Evolutionary conservation across 768 basidiomycete genomes (phyloP), one percentile per base, ranked within the genome.

Genomic region (Amanita phalloides): DNA sequence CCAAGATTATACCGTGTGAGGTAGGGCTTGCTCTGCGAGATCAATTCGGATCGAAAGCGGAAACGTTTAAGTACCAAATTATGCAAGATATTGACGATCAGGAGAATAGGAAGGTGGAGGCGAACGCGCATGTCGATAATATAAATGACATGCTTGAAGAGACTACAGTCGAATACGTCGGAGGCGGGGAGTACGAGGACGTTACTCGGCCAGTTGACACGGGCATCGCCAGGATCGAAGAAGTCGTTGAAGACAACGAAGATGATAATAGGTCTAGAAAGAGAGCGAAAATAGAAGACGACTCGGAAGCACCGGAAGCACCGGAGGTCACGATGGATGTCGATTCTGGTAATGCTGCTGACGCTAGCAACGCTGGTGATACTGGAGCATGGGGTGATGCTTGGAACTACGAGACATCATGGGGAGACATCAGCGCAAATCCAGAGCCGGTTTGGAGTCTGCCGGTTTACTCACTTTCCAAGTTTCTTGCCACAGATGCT

Each of bases 401-500:
- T 0, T 38, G 38, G 45, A 38, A 47, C 36, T 10, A 23, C 21
- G 36, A 36, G 17, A 17, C 21, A 30, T 35, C 41, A n/a, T 14
- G 45, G 28, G 30, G 30, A 7, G 45, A 47, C 20, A 5, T 9
- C 33, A 33, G 10, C 14, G 46, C 32, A 21, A n/a, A 30, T 32
- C 7, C 44, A 17, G 8, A 4, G 9, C n/a, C 33, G 7, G 45
- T 43, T 21, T 64, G 64, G 64, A 57, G 51, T 10, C 47, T 57
- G 3, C 54, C 53, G 33, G 45, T 33, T 64, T 64, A 57, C 25
- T 53, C 64, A 6, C 61, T 81, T 35, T 51, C 69, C 38, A 57
- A 66, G 0, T 59, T 78, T 38, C 63, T 87, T 4, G 86, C 83
- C 0, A 77, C 78, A 2, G 78, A 75, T 10, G 61, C 65, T 5